Evolutionary conservation across 2,329 filamentous ascomycete species (phyloP).

Genomic region (Epichloe sylvatica): DNA sequence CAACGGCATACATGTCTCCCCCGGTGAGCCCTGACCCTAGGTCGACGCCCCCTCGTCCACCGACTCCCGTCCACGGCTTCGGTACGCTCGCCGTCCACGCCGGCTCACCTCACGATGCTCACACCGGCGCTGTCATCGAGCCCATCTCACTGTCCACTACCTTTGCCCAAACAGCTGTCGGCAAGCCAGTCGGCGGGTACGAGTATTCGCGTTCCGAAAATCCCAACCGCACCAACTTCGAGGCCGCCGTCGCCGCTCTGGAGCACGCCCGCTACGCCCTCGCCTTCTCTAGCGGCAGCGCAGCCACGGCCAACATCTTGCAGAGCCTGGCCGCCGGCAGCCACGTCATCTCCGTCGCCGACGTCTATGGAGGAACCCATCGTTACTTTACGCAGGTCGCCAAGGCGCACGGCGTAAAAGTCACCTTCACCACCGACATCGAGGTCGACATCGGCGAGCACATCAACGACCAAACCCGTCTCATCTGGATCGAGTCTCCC

Average conservation of each 20-base stretch:
- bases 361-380: constrained; percentile 96
- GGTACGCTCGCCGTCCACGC: constrained; percentile 92
- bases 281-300: constrained; percentile 87
- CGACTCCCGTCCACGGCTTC: constrained; percentile 64
- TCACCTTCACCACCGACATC: constrained; percentile 88
- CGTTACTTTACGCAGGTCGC: constrained; percentile 98
- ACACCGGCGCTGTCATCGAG: constrained; percentile 90
- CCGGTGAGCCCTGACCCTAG: constrained; percentile 36
- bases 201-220: constrained; percentile 92
- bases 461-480: constrained; percentile 77
- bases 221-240: constrained; percentile 91
- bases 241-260: constrained; percentile 76
- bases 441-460: constrained; percentile 74
- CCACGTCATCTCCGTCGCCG: constrained; percentile 90
- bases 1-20: constrained; percentile 15
- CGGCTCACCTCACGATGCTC: constrained; percentile 76
- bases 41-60: constrained; percentile 62
- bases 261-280: constrained; percentile 88
- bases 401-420: constrained; percentile 80
- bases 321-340: constrained; percentile 83
- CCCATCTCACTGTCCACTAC: constrained; percentile 93
- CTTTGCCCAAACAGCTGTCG: constrained; percentile 81
- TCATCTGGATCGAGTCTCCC: constrained; percentile 91
- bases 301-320: constrained; percentile 83
- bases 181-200: constrained; percentile 73